Base-by-base conservation (phyloP, 108 stramenopile species). In the Cafeteria roenbergensis region DNA sequence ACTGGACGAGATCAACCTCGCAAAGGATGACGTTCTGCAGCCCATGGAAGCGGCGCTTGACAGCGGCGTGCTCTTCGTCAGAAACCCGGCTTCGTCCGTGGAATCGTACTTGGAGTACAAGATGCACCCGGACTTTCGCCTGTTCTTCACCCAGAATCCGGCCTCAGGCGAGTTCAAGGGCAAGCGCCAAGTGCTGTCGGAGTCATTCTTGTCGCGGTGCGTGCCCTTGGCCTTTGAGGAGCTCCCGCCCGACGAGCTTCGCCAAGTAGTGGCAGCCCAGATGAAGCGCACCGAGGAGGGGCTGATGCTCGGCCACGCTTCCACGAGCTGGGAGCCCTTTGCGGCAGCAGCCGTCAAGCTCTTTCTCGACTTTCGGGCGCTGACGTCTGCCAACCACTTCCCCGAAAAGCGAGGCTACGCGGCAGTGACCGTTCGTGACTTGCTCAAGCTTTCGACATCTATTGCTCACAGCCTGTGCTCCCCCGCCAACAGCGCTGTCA, bases 1-100 rank as follows among this genome's bases (percentile, higher is more conserved):
- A 25, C 37, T 67, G 21, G 66, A 67, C 31, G 66, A 67, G 51
- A 67, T 67, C 34, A 67, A 67, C 30, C 66, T 67, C 0, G 66
- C 66, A 1, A 55, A 67, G 31, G 66, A 67, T 9, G 36, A 57
- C 6, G 66, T 67, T 14, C 26, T 67, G 17, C 63, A 63, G 48
- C 42, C 42, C 0, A 63, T 63, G 0, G 21, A 63, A 0, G 66
- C 55, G 26, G 58, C 57, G 9, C 37, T 67, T n/a, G 58, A 67
- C 56, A 42, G 36, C 27, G 63, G 63, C 8, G 56, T 67, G 4
- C 58, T 67, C 36, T 56, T 56, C 6, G 2, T 57, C 37, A 60
- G 35, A 33, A 37, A 63, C 27, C 63, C 63, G 8, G 27, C 63
- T 3, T 8, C 26, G 0, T 51, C 63, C 6, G 50, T 42, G 27